These are phyloP conservation scores for Leccinum fibrillosum DNA, from an alignment of 768 basidiomycete species.

Conservation along the genomic window DNA sequence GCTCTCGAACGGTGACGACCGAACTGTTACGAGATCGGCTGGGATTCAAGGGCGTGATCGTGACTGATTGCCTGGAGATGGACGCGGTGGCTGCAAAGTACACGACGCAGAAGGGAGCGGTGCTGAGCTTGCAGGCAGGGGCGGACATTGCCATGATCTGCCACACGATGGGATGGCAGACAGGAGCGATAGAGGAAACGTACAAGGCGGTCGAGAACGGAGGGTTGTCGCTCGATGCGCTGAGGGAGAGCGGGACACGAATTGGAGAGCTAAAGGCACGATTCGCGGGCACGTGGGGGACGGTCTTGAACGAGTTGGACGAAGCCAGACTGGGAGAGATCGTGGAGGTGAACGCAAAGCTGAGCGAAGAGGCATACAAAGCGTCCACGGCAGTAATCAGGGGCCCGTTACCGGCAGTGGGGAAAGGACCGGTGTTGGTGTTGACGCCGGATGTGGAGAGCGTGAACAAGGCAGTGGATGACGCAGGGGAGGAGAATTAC, in stretches of 20 bases:
- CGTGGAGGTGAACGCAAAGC: conserved; percentile 35
- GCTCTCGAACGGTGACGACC: conserved; percentile 51
- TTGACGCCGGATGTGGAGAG: conserved; percentile 57
- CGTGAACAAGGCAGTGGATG: conserved; percentile 64
- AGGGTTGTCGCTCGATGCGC: conserved; percentile 34
- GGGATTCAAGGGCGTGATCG: conserved; percentile 55
- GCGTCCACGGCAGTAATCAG: conserved; percentile 46
- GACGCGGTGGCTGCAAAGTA: conserved; percentile 56
- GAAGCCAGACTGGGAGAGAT: conserved; percentile 27
- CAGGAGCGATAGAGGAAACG: conserved; percentile 48
- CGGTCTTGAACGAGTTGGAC: conserved; percentile 29
- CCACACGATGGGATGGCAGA: conserved; percentile 54
- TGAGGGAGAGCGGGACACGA: conserved; percentile 43
- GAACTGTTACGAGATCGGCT: conserved; percentile 50
- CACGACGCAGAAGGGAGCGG: conserved; percentile 40
- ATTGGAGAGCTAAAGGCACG: conserved; percentile 48
- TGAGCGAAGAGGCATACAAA: conserved; percentile 49
- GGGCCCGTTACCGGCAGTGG: conserved; percentile 36
- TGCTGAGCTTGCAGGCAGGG: conserved; percentile 56
- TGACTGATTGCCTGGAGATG: conserved; percentile 79
- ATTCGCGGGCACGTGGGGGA: conserved; percentile 49
- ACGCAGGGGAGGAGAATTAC: conserved; percentile 53
- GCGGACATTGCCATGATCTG: conserved; percentile 77
- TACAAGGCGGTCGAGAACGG: conserved; percentile 51
- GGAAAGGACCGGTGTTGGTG: conserved; percentile 35